Evolutionary conservation across 345 rosid species (phyloP), one percentile per base, ranked within the genome.

Genomic region (Arabis hirsuta): DNA sequence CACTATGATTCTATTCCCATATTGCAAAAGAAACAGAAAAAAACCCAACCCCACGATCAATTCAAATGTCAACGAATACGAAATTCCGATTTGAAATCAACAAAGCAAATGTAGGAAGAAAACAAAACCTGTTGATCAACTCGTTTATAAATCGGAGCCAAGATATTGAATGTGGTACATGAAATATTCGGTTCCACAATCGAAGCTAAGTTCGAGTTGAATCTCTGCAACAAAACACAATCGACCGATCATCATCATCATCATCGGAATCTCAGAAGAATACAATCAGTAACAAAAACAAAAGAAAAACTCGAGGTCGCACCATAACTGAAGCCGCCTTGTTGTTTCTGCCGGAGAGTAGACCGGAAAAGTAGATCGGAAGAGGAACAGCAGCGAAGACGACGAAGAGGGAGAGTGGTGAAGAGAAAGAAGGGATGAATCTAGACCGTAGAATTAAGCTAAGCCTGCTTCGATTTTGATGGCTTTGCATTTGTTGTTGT

Each of bases 131-230:
- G 77, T 13, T 76, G 80, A 67, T 88, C 96, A 29, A 86, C 72
- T 16, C 92, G 82, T 79, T 88, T 90, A 61, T 88, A 90, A 60
- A 86, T 88, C 36, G 97, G 97, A 78, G 96, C 96, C 51, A 90
- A 72, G 47, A 90, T 82, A 64, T 90, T 90, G 79, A 90, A 90
- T 73, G 97, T 90, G 10, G 94, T 90, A 65, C 91, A 90, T 29
- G 96, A 84, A 22, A 90, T 52, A 55, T 76, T 78, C 43, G 81
- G 81, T 20, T 78, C 86, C 10, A 39, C 80, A 78, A 69, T 67
- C 9, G 73, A 55, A 20, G 70, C 82, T 16, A 71, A 22, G 65
- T 73, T 76, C 6, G 88, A 73, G 78, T 69, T 76, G 12, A 76
- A 13, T 71, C 80, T 76, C 80, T 76, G 53, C 50, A 32, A 44